Conservation (phyloP, 805 yeast species). For the Candida railenensis region DNA sequence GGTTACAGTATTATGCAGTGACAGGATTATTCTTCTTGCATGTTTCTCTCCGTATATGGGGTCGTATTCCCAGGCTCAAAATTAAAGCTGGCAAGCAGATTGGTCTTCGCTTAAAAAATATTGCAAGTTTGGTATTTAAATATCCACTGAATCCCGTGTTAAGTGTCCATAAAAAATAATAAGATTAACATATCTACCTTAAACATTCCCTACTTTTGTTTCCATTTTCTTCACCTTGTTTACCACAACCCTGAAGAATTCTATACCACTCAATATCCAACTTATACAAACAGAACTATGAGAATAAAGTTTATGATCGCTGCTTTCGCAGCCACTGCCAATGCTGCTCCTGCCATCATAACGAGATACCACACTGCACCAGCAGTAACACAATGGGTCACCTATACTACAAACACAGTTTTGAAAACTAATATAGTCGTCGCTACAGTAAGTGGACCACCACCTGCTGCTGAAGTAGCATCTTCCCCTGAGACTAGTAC, state of each 20-base stretch:
- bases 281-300: neutral
- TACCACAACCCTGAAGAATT: too few relatives aligned
- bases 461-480: slow-evolving; percentile 12
- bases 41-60: neutral
- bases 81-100: neutral
- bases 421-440: slow-evolving; percentile 10
- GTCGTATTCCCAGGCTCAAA: neutral
- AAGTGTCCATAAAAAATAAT: neutral
- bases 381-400: slow-evolving; percentile 23
- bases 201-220: too few relatives aligned
- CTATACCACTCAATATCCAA: too few relatives aligned
- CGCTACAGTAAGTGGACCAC: slow-evolving; percentile 17
- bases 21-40: neutral
- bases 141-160: neutral
- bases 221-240: too few relatives aligned
- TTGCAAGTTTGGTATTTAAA: neutral
- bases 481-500: slow-evolving; percentile 6
- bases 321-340: slow-evolving; percentile 13
- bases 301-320: neutral
- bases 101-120: neutral
- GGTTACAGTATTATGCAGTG: too few relatives aligned
- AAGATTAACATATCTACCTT: too few relatives aligned
- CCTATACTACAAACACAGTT: slow-evolving; percentile 18
- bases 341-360: slow-evolving; percentile 25
- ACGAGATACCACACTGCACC: slow-evolving; percentile 27